Evolutionary conservation across 805 yeast genomes (phyloP), one percentile per base, ranked within the genome.

Genomic region (Ogataea salicorniae): DNA sequence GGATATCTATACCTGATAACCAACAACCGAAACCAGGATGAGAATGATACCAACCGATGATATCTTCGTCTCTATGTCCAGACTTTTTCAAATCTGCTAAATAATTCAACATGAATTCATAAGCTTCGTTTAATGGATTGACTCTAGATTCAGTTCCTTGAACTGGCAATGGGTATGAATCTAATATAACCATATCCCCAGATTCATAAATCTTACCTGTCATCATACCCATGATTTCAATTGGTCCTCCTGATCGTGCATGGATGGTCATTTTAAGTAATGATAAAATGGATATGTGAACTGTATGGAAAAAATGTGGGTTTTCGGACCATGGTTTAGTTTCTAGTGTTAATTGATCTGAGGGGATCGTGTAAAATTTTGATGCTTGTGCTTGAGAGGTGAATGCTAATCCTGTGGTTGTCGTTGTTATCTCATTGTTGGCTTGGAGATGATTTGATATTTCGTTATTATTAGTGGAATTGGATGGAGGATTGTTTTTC

Each of bases 11-110:
- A 4, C 94, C 95, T 46, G 94, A 83, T 39, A 92, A 67, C 97
- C 97, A 92, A 64, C 97, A 91, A 16, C 97, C 97, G 64, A 90
- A 92, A 0, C 97, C 96, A 0, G 99, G 99, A 65, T 92, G 99
- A 5, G 92, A 89, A 66, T 75, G 98, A 67, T 94, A 92, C 99
- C 99, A 92, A 9, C 99, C 99, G 15, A 94, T 87, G 20, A 92
- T 85, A 55, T 86, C 77, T 52, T 86, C 84, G n/a, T 62, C 50
- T n/a, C 77, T 64, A 29, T 52, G 50, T 1, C 79, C 79, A 17
- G 4, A 6, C 23, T 69, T 52, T 59, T 78, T 77, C 51, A 79
- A 63, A 38, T 74, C 70, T 46, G 83, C 83, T 44, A 87, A 69
- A 64, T 87, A 90, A 50, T 81, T 83, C 1, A 91, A 94, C 96